Evolutionary conservation across 1,139 yeast species (phyloP).

Genomic region (Suhomyces maxii): DNA sequence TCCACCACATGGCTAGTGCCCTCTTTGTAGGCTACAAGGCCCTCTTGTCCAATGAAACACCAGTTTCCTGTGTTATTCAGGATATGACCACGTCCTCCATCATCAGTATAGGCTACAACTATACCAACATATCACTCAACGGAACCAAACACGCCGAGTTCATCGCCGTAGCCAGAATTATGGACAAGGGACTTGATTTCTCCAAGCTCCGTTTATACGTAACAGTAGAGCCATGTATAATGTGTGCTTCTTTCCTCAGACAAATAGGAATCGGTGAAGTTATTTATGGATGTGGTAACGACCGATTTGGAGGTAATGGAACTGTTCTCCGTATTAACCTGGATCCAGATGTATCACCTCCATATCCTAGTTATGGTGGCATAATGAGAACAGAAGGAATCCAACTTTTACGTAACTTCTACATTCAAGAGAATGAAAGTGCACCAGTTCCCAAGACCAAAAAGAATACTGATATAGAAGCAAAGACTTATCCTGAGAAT

Average conservation of each 20-base stretch:
- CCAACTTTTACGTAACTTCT: constrained; percentile 74
- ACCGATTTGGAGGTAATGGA: constrained; percentile 96
- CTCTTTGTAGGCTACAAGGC: constrained; percentile 46
- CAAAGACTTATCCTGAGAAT: constrained; percentile 58
- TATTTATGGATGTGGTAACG: constrained; percentile 90
- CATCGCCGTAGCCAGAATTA: constrained; percentile 44
- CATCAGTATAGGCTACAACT: constrained; percentile 81
- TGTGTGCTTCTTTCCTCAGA: constrained; percentile 93
- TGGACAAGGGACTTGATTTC: constrained; percentile 46
- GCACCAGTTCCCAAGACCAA: constrained; percentile 84
- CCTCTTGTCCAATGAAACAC: constrained; percentile 62
- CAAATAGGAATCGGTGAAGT: constrained; percentile 76
- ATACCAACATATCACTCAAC: constrained; percentile 79
- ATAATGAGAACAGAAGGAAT: constrained; percentile 79
- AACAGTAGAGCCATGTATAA: constrained; percentile 96
- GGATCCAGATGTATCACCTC: constrained; percentile 41
- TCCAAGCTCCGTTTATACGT: constrained; percentile 68
- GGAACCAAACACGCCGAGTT: constrained; percentile 95
- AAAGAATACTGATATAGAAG: constrained; percentile 71
- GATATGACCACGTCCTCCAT: constrained; percentile 46
- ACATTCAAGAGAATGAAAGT: constrained; percentile 76
- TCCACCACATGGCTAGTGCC: constrained; percentile 39
- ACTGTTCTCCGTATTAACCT: constrained; percentile 68
- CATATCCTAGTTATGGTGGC: constrained; percentile 72
- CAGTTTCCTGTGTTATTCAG: constrained; percentile 67